Percentiles rank a stretch among this genome's conserved stretches.
Conservation (phyloP, 1,284 basidiomycete genomes). For the Naganishia sp. region DNA sequence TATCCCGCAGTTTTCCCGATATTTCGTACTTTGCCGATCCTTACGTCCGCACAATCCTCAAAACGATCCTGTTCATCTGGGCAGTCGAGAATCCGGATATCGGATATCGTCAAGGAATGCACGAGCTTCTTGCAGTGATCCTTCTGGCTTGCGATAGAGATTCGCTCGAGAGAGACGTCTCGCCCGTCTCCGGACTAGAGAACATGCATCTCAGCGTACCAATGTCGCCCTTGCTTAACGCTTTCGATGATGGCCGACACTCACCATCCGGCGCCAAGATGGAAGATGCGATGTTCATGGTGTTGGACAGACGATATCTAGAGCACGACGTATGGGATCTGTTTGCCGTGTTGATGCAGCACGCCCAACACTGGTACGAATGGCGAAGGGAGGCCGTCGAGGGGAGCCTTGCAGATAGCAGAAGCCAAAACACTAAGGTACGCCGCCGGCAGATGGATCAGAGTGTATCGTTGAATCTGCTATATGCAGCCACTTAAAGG, state of each 20-base stretch:
- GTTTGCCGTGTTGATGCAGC: slow-evolving; percentile 75
- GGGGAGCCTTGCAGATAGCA: slow-evolving; percentile 44
- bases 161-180: slow-evolving; percentile 56
- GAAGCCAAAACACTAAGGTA: slow-evolving; percentile 1
- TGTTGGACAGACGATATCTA: slow-evolving; percentile 46
- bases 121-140: slow-evolving; percentile 83
- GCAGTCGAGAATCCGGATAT: slow-evolving; percentile 72
- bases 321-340: slow-evolving; percentile 75
- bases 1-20: slow-evolving; percentile 72
- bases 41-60: slow-evolving; percentile 73
- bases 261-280: slow-evolving; percentile 37
- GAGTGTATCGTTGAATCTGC: neutral
- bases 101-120: slow-evolving; percentile 89
- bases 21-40: slow-evolving; percentile 78
- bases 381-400: slow-evolving; percentile 62
- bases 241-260: slow-evolving; percentile 14
- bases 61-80: slow-evolving; percentile 81
- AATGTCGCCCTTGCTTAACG: slow-evolving; percentile 16
- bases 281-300: slow-evolving; percentile 36
- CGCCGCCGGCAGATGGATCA: neutral
- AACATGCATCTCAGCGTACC: slow-evolving; percentile 1
- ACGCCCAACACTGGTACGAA: slow-evolving; percentile 80
- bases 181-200: neutral
- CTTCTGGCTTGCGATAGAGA: slow-evolving; percentile 81
- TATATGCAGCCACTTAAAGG: slow-evolving; percentile 49